Percentiles rank a stretch among this genome's conserved stretches.
phyloP scores from a whole-genome alignment of 345 rosid species.

The Conringia planisiliqua region DNA sequence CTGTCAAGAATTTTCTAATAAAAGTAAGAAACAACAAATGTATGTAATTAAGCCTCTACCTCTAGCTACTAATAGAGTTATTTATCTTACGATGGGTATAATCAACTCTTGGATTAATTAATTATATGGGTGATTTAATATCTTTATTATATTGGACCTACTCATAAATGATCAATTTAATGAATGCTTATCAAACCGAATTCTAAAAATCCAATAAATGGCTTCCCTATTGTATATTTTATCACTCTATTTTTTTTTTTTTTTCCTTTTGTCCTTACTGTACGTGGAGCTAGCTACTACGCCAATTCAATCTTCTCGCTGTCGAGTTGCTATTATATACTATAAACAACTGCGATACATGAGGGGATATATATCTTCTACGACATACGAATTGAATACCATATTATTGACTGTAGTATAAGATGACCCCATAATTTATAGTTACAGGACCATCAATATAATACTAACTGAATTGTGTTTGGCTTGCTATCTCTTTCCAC shows the following conservation, averaged over 20 bases:
- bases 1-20: too few species aligned
- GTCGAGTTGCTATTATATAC: background rate
- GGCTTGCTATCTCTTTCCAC: background rate
- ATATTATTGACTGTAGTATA: background rate
- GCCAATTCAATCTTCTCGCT: background rate
- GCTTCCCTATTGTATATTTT: background rate
- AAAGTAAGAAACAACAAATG: too few species aligned
- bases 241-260: too few species aligned
- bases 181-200: background rate
- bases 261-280: background rate
- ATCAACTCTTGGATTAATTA: background rate
- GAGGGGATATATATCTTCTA: background rate
- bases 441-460: background rate
- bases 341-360: background rate
- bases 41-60: too few species aligned
- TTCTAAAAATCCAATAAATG: background rate
- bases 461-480: background rate
- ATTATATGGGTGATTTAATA: background rate
- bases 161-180: conserved; percentile 10
- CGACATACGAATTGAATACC: background rate
- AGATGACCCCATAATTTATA: background rate
- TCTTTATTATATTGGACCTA: conserved; percentile 11
- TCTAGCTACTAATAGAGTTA: background rate
- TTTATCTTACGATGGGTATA: background rate
- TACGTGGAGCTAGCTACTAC: conserved; percentile 11